These are phyloP conservation scores for Fusarium aywerte DNA, from an alignment of 2,329 filamentous ascomycete genomes.

Conservation along the genomic window DNA sequence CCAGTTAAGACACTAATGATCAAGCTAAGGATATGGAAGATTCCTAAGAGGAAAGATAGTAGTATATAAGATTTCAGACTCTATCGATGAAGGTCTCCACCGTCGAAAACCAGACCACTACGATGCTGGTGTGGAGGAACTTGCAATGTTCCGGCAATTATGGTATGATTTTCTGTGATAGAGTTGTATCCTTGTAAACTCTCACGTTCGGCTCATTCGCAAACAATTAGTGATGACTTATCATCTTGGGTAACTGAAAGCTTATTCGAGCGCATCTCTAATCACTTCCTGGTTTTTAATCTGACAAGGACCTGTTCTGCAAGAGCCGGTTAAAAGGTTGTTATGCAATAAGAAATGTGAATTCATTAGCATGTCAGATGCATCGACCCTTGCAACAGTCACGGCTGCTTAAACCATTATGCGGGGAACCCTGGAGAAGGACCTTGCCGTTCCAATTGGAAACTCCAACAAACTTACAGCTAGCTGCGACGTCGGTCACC, in stretches of 20 bases:
- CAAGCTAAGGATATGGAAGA: no score
- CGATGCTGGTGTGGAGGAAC: no score
- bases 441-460: not conserved
- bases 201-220: not conserved
- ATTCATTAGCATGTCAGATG: not conserved
- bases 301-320: no score
- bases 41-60: not conserved
- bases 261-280: not conserved
- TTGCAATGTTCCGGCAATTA: not conserved
- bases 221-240: not conserved
- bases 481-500: no score
- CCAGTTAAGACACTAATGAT: no score
- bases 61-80: not conserved
- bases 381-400: not conserved
- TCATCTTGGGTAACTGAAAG: no score
- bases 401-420: rapidly evolving
- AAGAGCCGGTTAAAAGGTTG: not conserved
- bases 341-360: not conserved
- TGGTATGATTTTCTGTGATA: not conserved
- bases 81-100: no score
- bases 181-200: not conserved
- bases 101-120: no score
- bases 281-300: no score
- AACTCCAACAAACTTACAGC: not conserved
- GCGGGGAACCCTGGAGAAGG: not conserved